phyloP scores from a whole-genome alignment of 192 early-diverging fungal species.

The Backusella psychrophila region DNA sequence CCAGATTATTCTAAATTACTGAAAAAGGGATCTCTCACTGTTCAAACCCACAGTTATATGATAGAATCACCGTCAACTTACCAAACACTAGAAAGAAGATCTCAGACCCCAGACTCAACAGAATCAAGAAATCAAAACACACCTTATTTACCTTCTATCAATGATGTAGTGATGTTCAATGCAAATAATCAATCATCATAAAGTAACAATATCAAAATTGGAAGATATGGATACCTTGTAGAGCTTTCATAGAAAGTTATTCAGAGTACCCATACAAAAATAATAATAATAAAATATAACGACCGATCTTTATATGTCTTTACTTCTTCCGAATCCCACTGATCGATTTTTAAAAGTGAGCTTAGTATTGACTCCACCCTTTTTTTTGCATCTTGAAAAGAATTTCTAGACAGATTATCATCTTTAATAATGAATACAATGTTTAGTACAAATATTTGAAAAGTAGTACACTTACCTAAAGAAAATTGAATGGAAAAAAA shows the following conservation, averaged over 20 bases:
- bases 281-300: not conserved
- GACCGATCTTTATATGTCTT: not conserved
- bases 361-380: not conserved
- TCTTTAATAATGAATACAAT: not conserved
- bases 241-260: not conserved
- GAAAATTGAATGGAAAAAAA: too few relatives aligned
- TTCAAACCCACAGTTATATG: constrained; percentile 12
- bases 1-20: constrained; percentile 13
- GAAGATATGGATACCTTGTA: not conserved
- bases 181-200: not conserved
- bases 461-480: too few relatives aligned
- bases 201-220: not conserved
- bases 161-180: not conserved
- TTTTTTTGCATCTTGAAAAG: not conserved
- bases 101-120: not conserved
- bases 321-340: not conserved
- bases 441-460: too few relatives aligned
- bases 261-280: not conserved
- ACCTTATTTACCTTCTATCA: not conserved
- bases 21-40: constrained; percentile 3
- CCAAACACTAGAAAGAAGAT: not conserved
- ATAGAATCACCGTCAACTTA: constrained; percentile 8
- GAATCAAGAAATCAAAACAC: not conserved
- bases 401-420: not conserved
- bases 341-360: not conserved